Base-by-base conservation (phyloP, 2,329 filamentous ascomycete genomes). In the Sordariomycetes sp. region DNA sequence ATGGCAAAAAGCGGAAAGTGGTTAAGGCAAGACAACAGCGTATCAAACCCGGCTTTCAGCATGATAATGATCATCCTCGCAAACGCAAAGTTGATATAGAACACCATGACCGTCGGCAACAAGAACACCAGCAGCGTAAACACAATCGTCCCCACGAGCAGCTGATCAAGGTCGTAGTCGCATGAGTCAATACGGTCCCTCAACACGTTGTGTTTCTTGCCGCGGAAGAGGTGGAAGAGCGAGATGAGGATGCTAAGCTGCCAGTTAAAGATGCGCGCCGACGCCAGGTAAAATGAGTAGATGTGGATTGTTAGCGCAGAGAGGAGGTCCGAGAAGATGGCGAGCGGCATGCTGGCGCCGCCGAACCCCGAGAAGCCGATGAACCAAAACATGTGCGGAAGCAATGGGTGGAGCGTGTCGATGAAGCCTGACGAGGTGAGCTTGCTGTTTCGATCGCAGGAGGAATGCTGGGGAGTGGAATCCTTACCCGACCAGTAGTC, bases 161-260 rank as follows among this genome's bases (percentile, higher is more conserved):
- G 81, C 72, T 99, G 95, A 68, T 99, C 94, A 25, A 99, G 81
- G 68, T 97, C 94, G 72, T 99, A 99, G 72, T 97, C 94, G 76
- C 94, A 99, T 53, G 91, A 96, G 69, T 99, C 94, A 65, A 99
- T 97, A 72, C 94, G 90, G 67, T 96, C 96, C 60, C 95, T 87
- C 24, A 99, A 81, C 17, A 99, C 87, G 64, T 99, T 99, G 67
- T 95, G 87, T 70, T 99, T 99, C 75, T 96, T 97, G 59, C 94
- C 95, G 35, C 92, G 89, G 68, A 99, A 99, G 10, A 99, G 84
- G 68, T 99, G 95, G 70, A 99, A 99, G n/a, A 99, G 83, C 12
- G 92, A 97, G 62, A 92, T 86, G 62, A 99, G 86, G 61, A 99
- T 97, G 3, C 88, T 95, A 60, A 99, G 84, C 71, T 99, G 94